Base-by-base conservation (phyloP, 306 rosid species). In the Lathyrus oleraceus region DNA sequence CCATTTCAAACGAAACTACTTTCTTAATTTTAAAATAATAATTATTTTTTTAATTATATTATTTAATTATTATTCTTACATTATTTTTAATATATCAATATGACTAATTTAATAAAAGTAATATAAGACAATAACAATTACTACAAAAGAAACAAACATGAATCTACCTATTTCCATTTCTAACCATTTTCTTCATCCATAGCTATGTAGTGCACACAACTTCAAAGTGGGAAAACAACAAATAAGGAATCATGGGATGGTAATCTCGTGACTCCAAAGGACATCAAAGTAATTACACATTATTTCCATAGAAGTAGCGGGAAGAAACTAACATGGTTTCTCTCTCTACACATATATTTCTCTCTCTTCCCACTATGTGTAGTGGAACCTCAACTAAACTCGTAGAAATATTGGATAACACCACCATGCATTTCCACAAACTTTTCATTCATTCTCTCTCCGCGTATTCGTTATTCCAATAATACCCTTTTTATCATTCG, bases 211-310 rank as follows among this genome's bases (percentile, higher is more conserved):
- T 0, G 19, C 39, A 35, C 39, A 35, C 39, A 35, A 35, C 14
- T 9, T 35, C 45, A 61, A 20, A 51, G 14, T 9, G 19, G 23
- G 12, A 59, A 53, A 63, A 25, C 67, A 78, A 65, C 38, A 36
- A 8, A 32, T 20, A 61, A 61, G 36, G 30, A 49, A 61, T 52
- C 44, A 20, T 16, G 7, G 15, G 59, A 79, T 19, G 76, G 57
- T 45, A 47, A 68, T 72, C 87, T 73, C 87, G 87, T 83, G 87
- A 83, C 63, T 8, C 70, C 54, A 53, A 57, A 49, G 59, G 84
- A 75, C 49, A 68, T 56, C 15, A 42, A 2, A 1, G 84, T 79
- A 72, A 72, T 59, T 71, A 13, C 6, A 2, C 45, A 15, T 42
- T 11, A 35, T 21, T 15, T 59, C 70, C 69, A 49, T 61, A 12